These are phyloP conservation scores for Penicillium olsonii DNA, from an alignment of 2,329 filamentous ascomycete species.

Conservation along the genomic window DNA sequence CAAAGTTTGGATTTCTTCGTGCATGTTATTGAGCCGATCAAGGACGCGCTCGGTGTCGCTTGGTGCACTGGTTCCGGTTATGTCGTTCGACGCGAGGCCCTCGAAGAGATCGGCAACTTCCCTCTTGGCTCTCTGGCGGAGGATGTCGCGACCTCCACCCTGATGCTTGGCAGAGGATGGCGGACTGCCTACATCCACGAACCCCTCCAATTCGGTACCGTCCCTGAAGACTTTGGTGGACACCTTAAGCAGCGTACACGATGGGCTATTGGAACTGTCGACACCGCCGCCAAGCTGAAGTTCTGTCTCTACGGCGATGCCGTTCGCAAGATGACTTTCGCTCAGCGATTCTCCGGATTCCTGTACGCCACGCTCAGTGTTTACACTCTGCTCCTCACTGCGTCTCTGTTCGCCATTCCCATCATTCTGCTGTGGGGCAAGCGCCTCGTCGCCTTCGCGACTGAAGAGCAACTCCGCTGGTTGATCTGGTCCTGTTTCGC, in stretches of 20 bases:
- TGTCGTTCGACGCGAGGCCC: constrained; percentile 58
- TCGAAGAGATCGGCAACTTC: constrained; percentile 64
- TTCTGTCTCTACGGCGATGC: constrained; percentile 60
- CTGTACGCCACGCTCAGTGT: constrained; percentile 58
- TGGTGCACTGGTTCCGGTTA: constrained; percentile 68
- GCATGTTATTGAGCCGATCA: constrained; percentile 52
- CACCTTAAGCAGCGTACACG: constrained; percentile 41
- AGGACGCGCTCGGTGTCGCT: constrained; percentile 54
- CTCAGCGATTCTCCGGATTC: constrained; percentile 62
- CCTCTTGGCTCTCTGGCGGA: constrained; percentile 62
- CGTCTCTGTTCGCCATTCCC: constrained; percentile 61
- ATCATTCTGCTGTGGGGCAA: constrained; percentile 60
- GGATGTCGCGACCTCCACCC: constrained; percentile 61
- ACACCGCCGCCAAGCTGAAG: constrained; percentile 61
- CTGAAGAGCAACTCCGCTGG: constrained; percentile 58
- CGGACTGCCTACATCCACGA: constrained; percentile 63
- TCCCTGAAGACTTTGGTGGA: constrained; percentile 39
- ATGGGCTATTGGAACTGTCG: constrained; percentile 52
- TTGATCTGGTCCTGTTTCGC: constrained; percentile 59
- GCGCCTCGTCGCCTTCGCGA: constrained; percentile 59
- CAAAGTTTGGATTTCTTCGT: constrained; percentile 63
- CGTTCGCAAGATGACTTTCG: constrained; percentile 56
- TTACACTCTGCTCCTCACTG: constrained; percentile 57
- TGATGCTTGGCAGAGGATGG: constrained; percentile 63
- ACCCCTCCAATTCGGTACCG: constrained; percentile 60